Percentiles rank a stretch among this genome's conserved stretches.
These are phyloP conservation scores for Echeveria elegans DNA, from an alignment of 164 flowering plant species.

Conservation along the genomic window DNA sequence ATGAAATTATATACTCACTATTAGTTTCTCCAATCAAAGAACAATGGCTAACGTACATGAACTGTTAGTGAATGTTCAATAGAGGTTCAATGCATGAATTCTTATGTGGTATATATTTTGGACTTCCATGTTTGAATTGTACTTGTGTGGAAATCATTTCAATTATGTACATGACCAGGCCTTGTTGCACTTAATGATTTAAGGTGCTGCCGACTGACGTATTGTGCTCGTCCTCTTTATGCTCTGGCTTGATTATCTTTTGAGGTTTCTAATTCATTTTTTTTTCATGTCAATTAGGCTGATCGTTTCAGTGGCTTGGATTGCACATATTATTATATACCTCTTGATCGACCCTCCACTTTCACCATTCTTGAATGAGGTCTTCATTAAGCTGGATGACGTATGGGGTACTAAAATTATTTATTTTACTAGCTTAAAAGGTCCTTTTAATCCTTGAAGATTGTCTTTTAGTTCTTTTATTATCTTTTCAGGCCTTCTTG, in stretches of 20 bases:
- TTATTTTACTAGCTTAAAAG: background rate
- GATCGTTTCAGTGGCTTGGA: conserved; percentile 93
- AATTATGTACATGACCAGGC: background rate
- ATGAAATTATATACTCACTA: background rate
- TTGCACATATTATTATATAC: conserved; percentile 88
- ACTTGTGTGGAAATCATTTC: background rate
- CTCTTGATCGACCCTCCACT: conserved; percentile 83
- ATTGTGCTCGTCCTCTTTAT: background rate
- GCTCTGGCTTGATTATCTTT: background rate
- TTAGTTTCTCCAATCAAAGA: background rate
- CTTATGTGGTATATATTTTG: background rate
- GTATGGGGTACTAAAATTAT: conserved; percentile 70
- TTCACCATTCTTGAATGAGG: conserved; percentile 80
- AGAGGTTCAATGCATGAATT: background rate
- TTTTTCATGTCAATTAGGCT: conserved; percentile 35
- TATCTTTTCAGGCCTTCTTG: conserved; percentile 67
- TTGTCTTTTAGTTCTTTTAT: conserved; percentile 1
- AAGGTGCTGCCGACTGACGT: background rate
- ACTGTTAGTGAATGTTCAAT: background rate
- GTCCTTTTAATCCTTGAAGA: background rate
- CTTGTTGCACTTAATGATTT: background rate
- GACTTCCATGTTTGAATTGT: background rate
- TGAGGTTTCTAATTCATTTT: background rate
- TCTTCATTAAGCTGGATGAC: conserved; percentile 87
- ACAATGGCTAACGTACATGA: background rate